Percentiles rank a stretch among this genome's conserved stretches.
These are phyloP conservation scores for Astraeus odoratus DNA, from an alignment of 768 basidiomycete genomes.

Conservation along the genomic window DNA sequence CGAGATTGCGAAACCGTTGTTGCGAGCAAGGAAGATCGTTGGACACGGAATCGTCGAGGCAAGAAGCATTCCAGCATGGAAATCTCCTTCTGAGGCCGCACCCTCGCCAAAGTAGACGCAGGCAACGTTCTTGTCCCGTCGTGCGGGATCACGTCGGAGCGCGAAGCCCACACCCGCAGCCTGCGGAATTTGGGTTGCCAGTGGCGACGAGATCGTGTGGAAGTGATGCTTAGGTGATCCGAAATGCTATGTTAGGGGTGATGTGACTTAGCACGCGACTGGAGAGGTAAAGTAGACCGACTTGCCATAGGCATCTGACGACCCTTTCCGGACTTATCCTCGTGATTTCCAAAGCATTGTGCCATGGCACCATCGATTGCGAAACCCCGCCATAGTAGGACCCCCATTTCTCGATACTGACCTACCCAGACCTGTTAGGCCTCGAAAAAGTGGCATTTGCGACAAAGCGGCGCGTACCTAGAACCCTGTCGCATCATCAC, in stretches of 20 bases:
- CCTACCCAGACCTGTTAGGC: constrained; percentile 33
- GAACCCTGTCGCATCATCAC: constrained; percentile 43
- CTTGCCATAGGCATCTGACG: constrained; percentile 90
- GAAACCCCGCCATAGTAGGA: constrained; percentile 84
- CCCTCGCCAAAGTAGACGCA: constrained; percentile 93
- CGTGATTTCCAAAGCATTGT: constrained; percentile 84
- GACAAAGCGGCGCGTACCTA: constrained; percentile 40
- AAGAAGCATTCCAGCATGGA: constrained; percentile 84
- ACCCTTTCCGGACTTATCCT: constrained; percentile 77
- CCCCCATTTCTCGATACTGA: constrained; percentile 92
- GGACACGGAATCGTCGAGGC: constrained; percentile 73
- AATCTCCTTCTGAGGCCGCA: constrained; percentile 91
- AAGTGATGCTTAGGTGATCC: constrained; percentile 81
- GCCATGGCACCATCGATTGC: constrained; percentile 76
- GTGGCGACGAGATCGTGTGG: constrained; percentile 88
- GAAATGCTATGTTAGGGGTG: constrained; percentile 53
- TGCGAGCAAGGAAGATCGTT: constrained; percentile 66
- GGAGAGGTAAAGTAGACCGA: not conserved
- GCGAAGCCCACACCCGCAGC: constrained; percentile 92
- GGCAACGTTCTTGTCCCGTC: constrained; percentile 67
- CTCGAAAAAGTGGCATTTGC: not conserved
- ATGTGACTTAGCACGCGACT: constrained; percentile 3
- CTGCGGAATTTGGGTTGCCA: constrained; percentile 93
- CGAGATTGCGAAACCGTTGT: constrained; percentile 93
- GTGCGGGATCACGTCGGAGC: constrained; percentile 66